A percentile compares a stretch with the other conserved stretches of the same genome.
Conservation (phyloP, 1,284 basidiomycete species). For the Laetiporus sulphureus region DNA sequence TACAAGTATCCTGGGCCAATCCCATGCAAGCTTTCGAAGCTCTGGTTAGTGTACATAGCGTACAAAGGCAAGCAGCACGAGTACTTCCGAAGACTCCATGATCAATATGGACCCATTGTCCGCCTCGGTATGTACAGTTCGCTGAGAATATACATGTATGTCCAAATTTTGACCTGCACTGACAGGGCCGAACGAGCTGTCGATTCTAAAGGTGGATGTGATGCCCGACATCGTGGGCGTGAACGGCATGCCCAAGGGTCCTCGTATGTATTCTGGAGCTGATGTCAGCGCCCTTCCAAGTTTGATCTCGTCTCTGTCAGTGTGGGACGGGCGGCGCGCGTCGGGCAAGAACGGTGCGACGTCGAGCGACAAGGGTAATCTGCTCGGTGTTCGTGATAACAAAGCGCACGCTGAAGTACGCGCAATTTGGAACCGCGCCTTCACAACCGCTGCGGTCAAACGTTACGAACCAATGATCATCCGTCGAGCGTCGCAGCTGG, state of each 20-base stretch:
- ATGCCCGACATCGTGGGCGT: slow-evolving; percentile 15
- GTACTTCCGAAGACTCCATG: slow-evolving; percentile 20
- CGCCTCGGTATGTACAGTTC: slow-evolving; percentile 17
- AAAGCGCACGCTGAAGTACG: slow-evolving; percentile 39
- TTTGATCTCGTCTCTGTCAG: not conserved
- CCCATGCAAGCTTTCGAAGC: slow-evolving; percentile 18
- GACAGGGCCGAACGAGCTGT: slow-evolving; percentile 23
- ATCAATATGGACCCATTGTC: slow-evolving; percentile 24
- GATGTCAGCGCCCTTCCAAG: not conserved
- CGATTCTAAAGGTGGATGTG: slow-evolving; percentile 15
- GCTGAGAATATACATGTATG: not conserved
- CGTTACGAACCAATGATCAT: slow-evolving; percentile 42
- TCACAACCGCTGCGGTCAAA: slow-evolving; percentile 41
- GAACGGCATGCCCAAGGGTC: slow-evolving; percentile 10
- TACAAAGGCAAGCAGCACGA: slow-evolving; percentile 18
- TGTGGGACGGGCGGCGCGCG: slow-evolving; percentile 4
- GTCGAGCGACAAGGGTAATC: slow-evolving; percentile 4
- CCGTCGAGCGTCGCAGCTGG: slow-evolving; percentile 32
- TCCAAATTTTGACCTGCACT: not conserved
- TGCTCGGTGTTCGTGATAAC: slow-evolving; percentile 26
- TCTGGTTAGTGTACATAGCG: slow-evolving; percentile 15
- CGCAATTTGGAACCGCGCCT: slow-evolving; percentile 45
- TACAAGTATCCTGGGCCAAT: slow-evolving; percentile 24
- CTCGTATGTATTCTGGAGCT: not conserved
- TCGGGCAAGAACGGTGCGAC: slow-evolving; percentile 1